These are phyloP conservation scores for Rhodomyrtus psidioides DNA, from an alignment of 441 rosid genomes.

Conservation along the genomic window DNA sequence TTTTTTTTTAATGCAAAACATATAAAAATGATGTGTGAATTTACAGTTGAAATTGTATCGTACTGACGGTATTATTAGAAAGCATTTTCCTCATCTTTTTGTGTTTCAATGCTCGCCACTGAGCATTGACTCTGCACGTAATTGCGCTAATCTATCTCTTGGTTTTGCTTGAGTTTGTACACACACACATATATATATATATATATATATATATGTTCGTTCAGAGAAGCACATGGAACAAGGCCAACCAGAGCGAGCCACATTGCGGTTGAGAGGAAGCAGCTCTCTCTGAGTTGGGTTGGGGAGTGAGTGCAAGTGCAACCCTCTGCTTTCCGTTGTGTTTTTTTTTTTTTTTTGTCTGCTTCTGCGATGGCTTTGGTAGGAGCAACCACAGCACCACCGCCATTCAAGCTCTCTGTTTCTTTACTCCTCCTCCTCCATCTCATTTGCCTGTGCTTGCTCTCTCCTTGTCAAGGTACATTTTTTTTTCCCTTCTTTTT, in stretches of 20 bases:
- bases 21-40: no score
- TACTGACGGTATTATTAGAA: no score
- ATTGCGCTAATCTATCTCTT: neutral
- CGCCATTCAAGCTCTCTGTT: conserved; percentile 7
- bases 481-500: conserved; percentile 4
- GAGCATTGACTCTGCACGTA: neutral
- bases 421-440: conserved; percentile 7
- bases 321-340: conserved; percentile 7
- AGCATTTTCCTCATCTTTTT: no score
- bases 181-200: no score
- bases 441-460: conserved; percentile 6
- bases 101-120: neutral
- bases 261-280: conserved; percentile 21
- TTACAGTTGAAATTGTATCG: no score
- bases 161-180: neutral
- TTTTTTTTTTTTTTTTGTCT: conserved; percentile 6
- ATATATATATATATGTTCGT: neutral
- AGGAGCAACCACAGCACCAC: neutral
- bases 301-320: neutral
- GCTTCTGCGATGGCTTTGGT: conserved; percentile 48
- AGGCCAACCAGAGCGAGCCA: conserved; percentile 68
- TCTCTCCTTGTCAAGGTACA: conserved; percentile 44
- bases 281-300: neutral
- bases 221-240: conserved; percentile 27
- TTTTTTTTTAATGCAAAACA: no score